Percentiles rank a stretch among this genome's conserved stretches.
These are phyloP conservation scores for Neonectria ditissima DNA, from an alignment of 2,329 filamentous ascomycete genomes.

Conservation along the genomic window DNA sequence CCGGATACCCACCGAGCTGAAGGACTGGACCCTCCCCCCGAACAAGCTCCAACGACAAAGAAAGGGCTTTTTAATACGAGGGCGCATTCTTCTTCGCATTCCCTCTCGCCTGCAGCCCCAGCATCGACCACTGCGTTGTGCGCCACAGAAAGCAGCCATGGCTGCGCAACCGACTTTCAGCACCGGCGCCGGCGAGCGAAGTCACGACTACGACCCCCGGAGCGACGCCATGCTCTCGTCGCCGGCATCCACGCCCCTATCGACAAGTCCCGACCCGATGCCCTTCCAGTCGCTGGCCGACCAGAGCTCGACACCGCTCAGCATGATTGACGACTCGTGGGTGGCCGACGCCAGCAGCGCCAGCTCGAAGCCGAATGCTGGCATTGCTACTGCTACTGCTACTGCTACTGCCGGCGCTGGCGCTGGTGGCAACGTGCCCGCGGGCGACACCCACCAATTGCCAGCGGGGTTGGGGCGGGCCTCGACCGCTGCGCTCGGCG, in stretches of 20 bases:
- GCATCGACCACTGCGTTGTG: conserved; percentile 13
- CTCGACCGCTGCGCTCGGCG: conserved; percentile 21
- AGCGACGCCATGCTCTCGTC: conserved; percentile 39
- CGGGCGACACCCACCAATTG: conserved; percentile 34
- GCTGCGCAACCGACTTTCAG: conserved; percentile 19
- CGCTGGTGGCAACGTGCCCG: conserved; percentile 35
- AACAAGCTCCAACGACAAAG: conserved; percentile 28
- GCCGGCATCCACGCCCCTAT: conserved; percentile 41
- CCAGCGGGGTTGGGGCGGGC: conserved; percentile 27
- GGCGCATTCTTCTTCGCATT: conserved; percentile 35
- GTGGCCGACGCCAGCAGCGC: conserved; percentile 5
- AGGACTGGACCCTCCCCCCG: conserved; percentile 23
- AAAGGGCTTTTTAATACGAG: conserved; percentile 36
- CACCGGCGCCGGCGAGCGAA: conserved; percentile 6
- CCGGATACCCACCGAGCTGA: conserved; percentile 24
- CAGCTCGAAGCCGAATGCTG: conserved; percentile 18
- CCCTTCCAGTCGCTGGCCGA: conserved; percentile 47
- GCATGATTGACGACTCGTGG: conserved; percentile 46
- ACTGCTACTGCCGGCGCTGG: conserved; percentile 19
- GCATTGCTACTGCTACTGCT: conserved; percentile 18
- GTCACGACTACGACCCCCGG: conserved; percentile 38
- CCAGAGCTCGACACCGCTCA: conserved; percentile 46
- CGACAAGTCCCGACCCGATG: conserved; percentile 44
- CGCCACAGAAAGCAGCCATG: conserved; percentile 20
- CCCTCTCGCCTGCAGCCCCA: conserved; percentile 18